phyloP scores from a whole-genome alignment of 2,329 filamentous ascomycete species.

The Phialophora tarda region DNA sequence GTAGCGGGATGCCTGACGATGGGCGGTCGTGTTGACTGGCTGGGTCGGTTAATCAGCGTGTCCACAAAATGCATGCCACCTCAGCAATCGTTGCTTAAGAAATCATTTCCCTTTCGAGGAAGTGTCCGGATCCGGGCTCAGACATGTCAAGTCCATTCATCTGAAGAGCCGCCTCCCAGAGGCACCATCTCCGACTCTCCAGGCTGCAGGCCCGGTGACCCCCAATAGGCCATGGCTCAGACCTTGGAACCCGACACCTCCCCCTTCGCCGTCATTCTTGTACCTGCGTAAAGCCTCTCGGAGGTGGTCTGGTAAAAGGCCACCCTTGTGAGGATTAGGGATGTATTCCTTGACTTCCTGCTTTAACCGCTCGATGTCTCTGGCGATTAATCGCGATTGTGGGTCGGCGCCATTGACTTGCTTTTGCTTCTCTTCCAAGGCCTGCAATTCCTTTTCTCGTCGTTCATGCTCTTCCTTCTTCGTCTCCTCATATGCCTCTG shows the following conservation, averaged over 20 bases:
- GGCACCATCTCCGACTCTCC: constrained; percentile 45
- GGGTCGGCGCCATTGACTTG: constrained; percentile 39
- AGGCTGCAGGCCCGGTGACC: constrained; percentile 51
- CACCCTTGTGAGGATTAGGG: constrained; percentile 53
- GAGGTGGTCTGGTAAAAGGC: constrained; percentile 56
- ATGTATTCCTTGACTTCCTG: constrained; percentile 44
- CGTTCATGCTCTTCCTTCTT: constrained; percentile 62
- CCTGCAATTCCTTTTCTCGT: constrained; percentile 61
- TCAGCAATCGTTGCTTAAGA: neutral
- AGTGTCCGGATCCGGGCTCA: neutral
- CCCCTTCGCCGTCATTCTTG: constrained; percentile 56
- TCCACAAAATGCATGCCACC: constrained; percentile 3
- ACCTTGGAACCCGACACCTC: constrained; percentile 55
- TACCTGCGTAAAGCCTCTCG: constrained; percentile 56
- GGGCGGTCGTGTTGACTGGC: neutral
- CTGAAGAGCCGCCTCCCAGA: constrained; percentile 53
- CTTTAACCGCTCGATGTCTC: constrained; percentile 38
- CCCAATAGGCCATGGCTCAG: constrained; percentile 54
- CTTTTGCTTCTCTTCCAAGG: constrained; percentile 44
- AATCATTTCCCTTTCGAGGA: neutral
- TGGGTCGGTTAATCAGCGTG: neutral
- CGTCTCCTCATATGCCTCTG: constrained; percentile 57
- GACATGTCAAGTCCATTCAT: constrained; percentile 36
- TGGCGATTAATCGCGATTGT: constrained; percentile 33
- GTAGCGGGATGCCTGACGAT: neutral